phyloP scores from a whole-genome alignment of 225 moss, liverwort and hornwort genomes.

The Physcomitrellopsis africana region DNA sequence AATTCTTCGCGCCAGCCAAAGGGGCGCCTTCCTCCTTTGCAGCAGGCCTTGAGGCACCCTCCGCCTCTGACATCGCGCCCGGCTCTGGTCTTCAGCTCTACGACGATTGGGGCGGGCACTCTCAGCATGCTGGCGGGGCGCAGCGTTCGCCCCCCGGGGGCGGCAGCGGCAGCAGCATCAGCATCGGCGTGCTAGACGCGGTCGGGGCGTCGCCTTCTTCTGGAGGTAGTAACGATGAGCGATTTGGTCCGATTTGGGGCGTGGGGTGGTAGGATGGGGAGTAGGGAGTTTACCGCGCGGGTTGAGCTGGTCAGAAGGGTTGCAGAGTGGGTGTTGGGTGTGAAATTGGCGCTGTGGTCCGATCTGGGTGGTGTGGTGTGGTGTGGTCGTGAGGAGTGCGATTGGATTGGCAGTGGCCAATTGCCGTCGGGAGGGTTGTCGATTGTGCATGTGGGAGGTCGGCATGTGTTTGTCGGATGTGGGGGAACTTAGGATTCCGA shows the following conservation, averaged over 20 bases:
- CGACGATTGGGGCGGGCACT: conserved; percentile 55
- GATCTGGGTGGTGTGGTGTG: conserved; percentile 34
- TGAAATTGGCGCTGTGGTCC: conserved; percentile 39
- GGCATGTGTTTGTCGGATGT: conserved; percentile 35
- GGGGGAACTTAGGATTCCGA: conserved; percentile 38
- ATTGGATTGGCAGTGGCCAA: conserved; percentile 48
- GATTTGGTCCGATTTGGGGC: conserved; percentile 34
- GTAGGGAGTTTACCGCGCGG: background rate
- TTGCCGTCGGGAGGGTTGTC: conserved; percentile 29
- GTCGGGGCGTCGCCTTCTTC: conserved; percentile 40
- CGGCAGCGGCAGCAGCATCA: conserved; percentile 33
- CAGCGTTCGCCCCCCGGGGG: conserved; percentile 63
- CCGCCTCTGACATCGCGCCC: conserved; percentile 71
- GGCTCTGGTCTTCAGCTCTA: conserved; percentile 64
- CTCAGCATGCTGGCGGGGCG: conserved; percentile 57
- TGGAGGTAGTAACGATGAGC: conserved; percentile 46
- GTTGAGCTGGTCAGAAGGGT: too few species aligned
- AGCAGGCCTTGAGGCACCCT: conserved; percentile 72
- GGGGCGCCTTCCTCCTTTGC: conserved; percentile 97
- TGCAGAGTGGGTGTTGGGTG: conserved; percentile 11
- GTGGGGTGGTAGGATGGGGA: conserved; percentile 28
- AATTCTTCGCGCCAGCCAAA: conserved; percentile 99
- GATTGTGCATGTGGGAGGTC: conserved; percentile 48
- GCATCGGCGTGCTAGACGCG: conserved; percentile 39
- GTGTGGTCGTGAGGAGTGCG: conserved; percentile 7